Percentiles rank a stretch among this genome's conserved stretches.
Evolutionary conservation across 2,329 filamentous ascomycete genomes (phyloP).

Genomic region (Delphinella strobiligena): DNA sequence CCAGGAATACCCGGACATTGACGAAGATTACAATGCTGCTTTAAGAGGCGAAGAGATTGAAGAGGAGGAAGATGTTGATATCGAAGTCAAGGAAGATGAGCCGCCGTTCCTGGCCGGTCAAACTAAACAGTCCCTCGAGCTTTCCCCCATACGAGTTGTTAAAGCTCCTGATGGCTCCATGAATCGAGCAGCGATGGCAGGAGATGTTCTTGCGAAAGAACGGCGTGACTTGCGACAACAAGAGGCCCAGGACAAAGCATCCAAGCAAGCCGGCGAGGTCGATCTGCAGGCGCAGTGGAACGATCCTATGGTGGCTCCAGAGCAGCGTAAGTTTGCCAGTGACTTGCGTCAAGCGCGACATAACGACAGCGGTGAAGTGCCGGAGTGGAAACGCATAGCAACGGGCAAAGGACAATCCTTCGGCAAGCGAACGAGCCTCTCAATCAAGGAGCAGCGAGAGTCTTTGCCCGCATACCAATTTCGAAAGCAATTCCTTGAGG

Average conservation of each 20-base stretch:
- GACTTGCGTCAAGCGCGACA: conserved; percentile 62
- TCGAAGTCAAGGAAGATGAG: conserved; percentile 91
- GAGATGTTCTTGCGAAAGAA: conserved; percentile 78
- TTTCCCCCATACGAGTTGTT: conserved; percentile 91
- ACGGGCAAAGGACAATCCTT: conserved; percentile 69
- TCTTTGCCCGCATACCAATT: conserved; percentile 82
- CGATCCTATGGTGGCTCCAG: conserved; percentile 83
- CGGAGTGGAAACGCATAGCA: conserved; percentile 78
- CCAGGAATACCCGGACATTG: conserved; percentile 84
- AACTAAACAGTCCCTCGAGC: conserved; percentile 87
- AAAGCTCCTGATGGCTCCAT: conserved; percentile 98
- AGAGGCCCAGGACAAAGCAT: conserved; percentile 66
- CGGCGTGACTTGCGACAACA: conserved; percentile 79
- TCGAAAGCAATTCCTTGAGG: conserved; percentile 74
- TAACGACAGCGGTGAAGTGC: conserved; percentile 54
- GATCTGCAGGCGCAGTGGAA: conserved; percentile 89
- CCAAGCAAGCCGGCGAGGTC: conserved; percentile 63
- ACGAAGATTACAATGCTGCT: conserved; percentile 85
- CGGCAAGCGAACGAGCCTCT: conserved; percentile 78
- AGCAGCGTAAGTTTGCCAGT: conserved; percentile 77
- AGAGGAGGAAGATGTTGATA: conserved; percentile 92
- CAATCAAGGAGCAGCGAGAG: conserved; percentile 90
- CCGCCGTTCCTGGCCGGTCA: conserved; percentile 92
- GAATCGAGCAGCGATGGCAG: conserved; percentile 91
- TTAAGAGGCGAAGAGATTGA: conserved; percentile 80